Conservation (phyloP, 345 rosid species). For the Salix dunnii region DNA sequence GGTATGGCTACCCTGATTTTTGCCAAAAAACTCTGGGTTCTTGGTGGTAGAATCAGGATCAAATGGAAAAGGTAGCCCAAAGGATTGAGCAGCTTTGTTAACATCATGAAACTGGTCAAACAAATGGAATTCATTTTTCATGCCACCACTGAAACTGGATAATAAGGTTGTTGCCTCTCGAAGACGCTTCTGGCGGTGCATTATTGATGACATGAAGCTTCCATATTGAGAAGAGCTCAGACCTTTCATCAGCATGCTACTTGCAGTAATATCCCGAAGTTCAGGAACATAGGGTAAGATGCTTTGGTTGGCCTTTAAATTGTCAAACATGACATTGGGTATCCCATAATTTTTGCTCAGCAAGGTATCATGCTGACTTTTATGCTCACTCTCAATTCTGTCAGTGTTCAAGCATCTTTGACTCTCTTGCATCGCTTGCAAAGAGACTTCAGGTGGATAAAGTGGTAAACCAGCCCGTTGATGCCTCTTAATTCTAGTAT, state of each 20-base stretch:
- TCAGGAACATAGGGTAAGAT: conserved; percentile 59
- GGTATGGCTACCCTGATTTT: conserved; percentile 70
- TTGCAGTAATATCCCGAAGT: conserved; percentile 51
- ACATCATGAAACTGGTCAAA: conserved; percentile 49
- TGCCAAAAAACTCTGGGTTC: conserved; percentile 47
- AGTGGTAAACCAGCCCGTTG: conserved; percentile 95
- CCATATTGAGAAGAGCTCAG: conserved; percentile 54
- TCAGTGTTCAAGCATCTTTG: conserved; percentile 40
- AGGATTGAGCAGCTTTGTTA: conserved; percentile 44
- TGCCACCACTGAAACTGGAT: conserved; percentile 40
- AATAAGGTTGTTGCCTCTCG: conserved; percentile 48
- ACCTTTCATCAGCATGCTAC: conserved; percentile 60
- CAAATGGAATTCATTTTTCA: conserved; percentile 46
- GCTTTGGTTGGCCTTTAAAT: conserved; percentile 49
- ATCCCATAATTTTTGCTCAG: conserved; percentile 51
- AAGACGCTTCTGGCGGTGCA: conserved; percentile 57
- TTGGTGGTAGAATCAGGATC: conserved; percentile 50
- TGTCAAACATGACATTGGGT: conserved; percentile 64
- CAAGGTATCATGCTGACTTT: conserved; percentile 54
- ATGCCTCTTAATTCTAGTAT: conserved; percentile 89
- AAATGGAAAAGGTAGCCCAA: conserved; percentile 44
- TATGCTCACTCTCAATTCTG: conserved; percentile 35
- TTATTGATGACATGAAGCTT: conserved; percentile 47
- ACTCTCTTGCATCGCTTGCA: conserved; percentile 56
- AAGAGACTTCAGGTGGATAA: conserved; percentile 76